These are phyloP conservation scores for Eucalyptus tenuipes DNA, from an alignment of 345 rosid species.

Conservation along the genomic window DNA sequence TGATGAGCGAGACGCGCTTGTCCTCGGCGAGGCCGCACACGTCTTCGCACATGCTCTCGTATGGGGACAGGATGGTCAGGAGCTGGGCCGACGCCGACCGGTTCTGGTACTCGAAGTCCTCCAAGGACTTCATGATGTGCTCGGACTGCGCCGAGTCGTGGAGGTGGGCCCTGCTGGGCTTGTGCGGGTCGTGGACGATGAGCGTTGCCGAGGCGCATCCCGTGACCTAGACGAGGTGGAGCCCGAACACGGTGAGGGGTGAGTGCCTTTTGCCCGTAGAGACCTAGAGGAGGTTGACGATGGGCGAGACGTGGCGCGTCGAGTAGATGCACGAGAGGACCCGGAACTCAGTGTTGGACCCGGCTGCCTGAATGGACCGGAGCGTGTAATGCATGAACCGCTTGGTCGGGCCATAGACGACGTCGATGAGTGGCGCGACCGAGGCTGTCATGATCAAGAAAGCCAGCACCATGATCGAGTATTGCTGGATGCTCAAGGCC, in stretches of 20 bases:
- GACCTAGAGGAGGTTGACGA: slow-evolving; percentile 34
- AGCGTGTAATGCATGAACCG: slow-evolving; percentile 2
- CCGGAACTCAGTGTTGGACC: slow-evolving; percentile 27
- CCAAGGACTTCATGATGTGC: slow-evolving; percentile 25
- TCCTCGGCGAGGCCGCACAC: slow-evolving; percentile 51
- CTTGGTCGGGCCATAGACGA: slow-evolving; percentile 20
- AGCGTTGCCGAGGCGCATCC: slow-evolving; percentile 41
- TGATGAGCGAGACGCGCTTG: slow-evolving; percentile 29
- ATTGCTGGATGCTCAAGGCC: slow-evolving; percentile 24
- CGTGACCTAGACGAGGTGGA: slow-evolving; percentile 48
- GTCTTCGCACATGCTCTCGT: slow-evolving; percentile 53
- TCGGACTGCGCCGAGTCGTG: slow-evolving; percentile 19
- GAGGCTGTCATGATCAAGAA: not conserved
- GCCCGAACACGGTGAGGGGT: slow-evolving; percentile 34
- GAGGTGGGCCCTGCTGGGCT: not conserved
- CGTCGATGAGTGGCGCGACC: slow-evolving; percentile 10
- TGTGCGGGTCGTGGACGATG: slow-evolving; percentile 28
- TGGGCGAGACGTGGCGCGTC: slow-evolving; percentile 18
- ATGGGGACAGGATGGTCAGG: slow-evolving; percentile 47
- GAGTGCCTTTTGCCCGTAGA: slow-evolving; percentile 42
- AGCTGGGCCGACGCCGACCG: slow-evolving; percentile 12
- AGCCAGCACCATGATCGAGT: slow-evolving; percentile 36
- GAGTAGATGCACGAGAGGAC: slow-evolving; percentile 44
- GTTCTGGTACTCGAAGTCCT: slow-evolving; percentile 14
- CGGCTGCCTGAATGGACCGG: slow-evolving; percentile 29